Percentiles rank a stretch among this genome's conserved stretches.
Evolutionary conservation across 768 basidiomycete species (phyloP).

Genomic region (Sarcomyxa edulis): DNA sequence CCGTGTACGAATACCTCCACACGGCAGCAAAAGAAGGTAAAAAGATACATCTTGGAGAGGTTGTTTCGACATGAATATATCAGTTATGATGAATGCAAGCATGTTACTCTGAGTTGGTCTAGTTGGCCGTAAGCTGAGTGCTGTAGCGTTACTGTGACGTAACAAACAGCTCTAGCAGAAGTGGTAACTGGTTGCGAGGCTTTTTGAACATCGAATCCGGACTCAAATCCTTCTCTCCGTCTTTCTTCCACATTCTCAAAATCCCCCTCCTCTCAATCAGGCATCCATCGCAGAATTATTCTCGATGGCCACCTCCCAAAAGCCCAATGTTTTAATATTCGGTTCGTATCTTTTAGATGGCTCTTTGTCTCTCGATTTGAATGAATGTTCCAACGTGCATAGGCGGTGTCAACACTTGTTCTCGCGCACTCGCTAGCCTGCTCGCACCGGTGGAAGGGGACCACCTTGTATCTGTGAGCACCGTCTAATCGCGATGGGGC

Average conservation of each 20-base stretch:
- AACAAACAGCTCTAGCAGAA: too few relatives aligned
- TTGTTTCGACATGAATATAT: neutral
- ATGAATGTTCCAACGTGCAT: constrained; percentile 9
- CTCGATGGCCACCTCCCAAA: constrained; percentile 28
- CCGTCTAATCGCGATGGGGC: constrained; percentile 2
- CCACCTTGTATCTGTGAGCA: constrained; percentile 65
- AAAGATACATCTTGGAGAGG: neutral
- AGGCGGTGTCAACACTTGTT: constrained; percentile 82
- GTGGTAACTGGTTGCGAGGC: too few relatives aligned
- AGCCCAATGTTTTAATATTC: constrained; percentile 70
- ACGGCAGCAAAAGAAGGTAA: neutral
- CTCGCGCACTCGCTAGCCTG: constrained; percentile 62
- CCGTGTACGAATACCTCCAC: constrained; percentile 64
- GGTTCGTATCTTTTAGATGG: constrained; percentile 38
- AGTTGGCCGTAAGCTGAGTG: neutral
- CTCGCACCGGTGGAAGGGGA: constrained; percentile 68
- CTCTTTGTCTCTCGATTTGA: neutral
- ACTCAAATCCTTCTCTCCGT: neutral
- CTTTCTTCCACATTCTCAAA: neutral
- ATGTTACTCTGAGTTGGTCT: neutral
- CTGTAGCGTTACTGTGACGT: neutral
- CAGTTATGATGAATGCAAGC: too few relatives aligned
- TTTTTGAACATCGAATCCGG: too few relatives aligned
- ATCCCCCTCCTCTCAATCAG: constrained; percentile 3
- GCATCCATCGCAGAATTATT: constrained; percentile 4